Conservation (phyloP, 768 basidiomycete genomes). For the Mycena latifolia region DNA sequence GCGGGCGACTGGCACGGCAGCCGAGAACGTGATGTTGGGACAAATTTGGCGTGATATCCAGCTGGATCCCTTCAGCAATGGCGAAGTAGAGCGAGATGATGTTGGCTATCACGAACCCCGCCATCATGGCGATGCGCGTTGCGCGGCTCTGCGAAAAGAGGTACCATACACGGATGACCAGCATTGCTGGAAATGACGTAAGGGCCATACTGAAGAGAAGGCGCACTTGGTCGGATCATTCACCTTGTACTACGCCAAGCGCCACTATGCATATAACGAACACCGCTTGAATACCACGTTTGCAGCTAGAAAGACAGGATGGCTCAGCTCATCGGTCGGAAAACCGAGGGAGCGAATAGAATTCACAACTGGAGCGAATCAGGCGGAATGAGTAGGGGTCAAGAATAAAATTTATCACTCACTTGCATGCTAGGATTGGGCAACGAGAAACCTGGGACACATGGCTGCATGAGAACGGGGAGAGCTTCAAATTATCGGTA, state of each 20-base stretch:
- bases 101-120: conserved; percentile 45
- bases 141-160: conserved; percentile 48
- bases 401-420: conserved; percentile 21
- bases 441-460: conserved; percentile 39
- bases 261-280: conserved; percentile 45
- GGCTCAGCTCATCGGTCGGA: neutral
- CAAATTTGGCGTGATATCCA: conserved; percentile 32
- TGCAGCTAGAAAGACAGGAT: conserved; percentile 41
- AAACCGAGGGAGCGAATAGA: conserved; percentile 14
- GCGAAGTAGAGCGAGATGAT: conserved; percentile 47
- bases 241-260: conserved; percentile 51
- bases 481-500: conserved; percentile 27
- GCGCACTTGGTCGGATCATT: conserved; percentile 11
- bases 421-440: conserved; percentile 42
- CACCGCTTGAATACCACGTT: conserved; percentile 41
- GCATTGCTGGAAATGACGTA: conserved; percentile 45
- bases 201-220: conserved; percentile 1
- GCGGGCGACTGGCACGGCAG: conserved; percentile 48
- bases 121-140: conserved; percentile 45
- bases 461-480: conserved; percentile 22
- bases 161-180: conserved; percentile 56
- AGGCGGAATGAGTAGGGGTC: conserved; percentile 1
- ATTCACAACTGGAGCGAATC: conserved; percentile 40
- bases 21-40: conserved; percentile 37
- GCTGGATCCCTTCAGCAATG: conserved; percentile 35